A percentile compares a stretch with the other conserved stretches of the same genome.
Evolutionary conservation across 495 filamentous ascomycete genomes (phyloP).

Genomic region (Penicillium arizonense): DNA sequence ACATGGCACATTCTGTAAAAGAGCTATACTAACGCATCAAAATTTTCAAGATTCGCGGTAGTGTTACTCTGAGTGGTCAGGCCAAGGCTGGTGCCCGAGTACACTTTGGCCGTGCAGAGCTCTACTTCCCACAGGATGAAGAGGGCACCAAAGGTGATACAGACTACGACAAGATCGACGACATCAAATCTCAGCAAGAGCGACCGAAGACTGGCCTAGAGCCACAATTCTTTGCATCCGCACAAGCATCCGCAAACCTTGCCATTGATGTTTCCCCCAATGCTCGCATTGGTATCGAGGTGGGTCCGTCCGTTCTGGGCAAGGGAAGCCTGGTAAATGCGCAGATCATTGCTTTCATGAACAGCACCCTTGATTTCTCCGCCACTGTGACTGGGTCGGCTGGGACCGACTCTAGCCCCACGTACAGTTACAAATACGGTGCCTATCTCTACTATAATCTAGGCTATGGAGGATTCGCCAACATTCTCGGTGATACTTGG

Average conservation of each 20-base stretch:
- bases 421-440: conserved; percentile 13
- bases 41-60: no score
- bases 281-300: conserved; percentile 23
- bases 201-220: conserved; percentile 10
- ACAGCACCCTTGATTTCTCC: conserved; percentile 10
- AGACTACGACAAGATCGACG: no score
- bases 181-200: conserved; percentile 1
- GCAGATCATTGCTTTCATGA: conserved; percentile 18
- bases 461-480: conserved; percentile 7
- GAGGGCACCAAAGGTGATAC: conserved; percentile 21
- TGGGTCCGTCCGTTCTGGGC: conserved; percentile 17
- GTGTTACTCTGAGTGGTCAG: no score
- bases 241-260: conserved; percentile 16
- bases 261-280: conserved; percentile 20
- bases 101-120: conserved; percentile 26
- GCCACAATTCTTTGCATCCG: conserved; percentile 21
- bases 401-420: no score
- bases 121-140: conserved; percentile 13
- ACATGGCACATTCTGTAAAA: no score
- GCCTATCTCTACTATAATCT: conserved; percentile 24
- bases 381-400: no score
- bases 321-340: conserved; percentile 21
- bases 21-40: no score
- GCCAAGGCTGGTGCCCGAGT: not conserved
- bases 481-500: no score